Evolutionary conservation across 148 eudicot genomes (phyloP).

Genomic region (Rhododendron henanense): DNA sequence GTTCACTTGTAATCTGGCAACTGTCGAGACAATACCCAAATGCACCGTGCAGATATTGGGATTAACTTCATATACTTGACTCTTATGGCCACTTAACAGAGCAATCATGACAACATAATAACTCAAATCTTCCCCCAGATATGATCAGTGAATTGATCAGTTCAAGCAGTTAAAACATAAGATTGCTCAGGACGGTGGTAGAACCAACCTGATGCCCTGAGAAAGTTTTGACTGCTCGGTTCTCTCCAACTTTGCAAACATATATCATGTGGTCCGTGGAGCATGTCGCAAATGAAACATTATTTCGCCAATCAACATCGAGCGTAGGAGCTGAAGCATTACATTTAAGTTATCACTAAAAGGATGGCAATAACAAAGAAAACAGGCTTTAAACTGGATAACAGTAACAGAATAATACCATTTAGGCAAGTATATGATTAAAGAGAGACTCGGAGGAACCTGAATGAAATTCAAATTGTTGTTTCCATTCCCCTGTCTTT

Average conservation of each 20-base stretch:
- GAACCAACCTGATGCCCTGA: constrained; percentile 68
- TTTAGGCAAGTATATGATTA: background rate
- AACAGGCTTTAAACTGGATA: background rate
- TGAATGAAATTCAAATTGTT: constrained; percentile 68
- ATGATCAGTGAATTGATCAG: background rate
- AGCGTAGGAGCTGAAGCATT: constrained; percentile 49
- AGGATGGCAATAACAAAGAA: background rate
- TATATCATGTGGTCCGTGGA: constrained; percentile 69
- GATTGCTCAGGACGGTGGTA: background rate
- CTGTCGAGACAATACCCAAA: background rate
- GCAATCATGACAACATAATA: background rate
- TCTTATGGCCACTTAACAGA: background rate
- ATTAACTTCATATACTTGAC: background rate
- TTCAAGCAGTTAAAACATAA: background rate
- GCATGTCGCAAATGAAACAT: constrained; percentile 73
- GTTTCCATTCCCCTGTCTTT: constrained; percentile 64
- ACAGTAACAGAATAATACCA: background rate
- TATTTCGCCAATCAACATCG: constrained; percentile 81
- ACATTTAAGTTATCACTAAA: background rate
- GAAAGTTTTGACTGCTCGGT: constrained; percentile 52
- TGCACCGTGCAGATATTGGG: background rate
- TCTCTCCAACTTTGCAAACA: constrained; percentile 67
- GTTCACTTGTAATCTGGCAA: background rate
- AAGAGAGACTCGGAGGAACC: constrained; percentile 27
- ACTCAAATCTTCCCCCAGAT: background rate